Evolutionary conservation across 352 stramenopile species (phyloP), one percentile per base, ranked within the genome.

Genomic region (Globisporangium megalacanthum): DNA sequence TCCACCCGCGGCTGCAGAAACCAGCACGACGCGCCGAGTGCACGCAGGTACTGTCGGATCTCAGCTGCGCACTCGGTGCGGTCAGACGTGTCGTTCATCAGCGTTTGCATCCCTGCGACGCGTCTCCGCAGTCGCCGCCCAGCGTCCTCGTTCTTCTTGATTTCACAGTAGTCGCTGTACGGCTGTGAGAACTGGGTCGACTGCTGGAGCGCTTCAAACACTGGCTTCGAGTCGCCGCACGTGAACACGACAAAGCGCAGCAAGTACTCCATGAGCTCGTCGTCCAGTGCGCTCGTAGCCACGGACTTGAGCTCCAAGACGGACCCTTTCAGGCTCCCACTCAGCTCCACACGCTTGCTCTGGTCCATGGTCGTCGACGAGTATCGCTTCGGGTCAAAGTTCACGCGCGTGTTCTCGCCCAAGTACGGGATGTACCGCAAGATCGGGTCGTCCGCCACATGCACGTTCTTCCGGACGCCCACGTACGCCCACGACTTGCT

Each of bases 401-500:
- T 65, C 55, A 90, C 56, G 3, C 57, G 64, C 5, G 68, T 63
- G 22, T 78, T 68, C 17, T 97, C 88, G 17, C 89, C 89, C 60
- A 97, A 79, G 62, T 96, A 96, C 3, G 91, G 91, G 9, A 97
- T 75, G 55, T 94, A 92, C 13, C 83, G 75, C 52, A 98, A 66
- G 36, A 94, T 76, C 5, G 79, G 72, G 52, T 97, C 83, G 64
- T 97, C 88, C 13, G 92, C 83, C 1, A 88, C 77, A 44, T 75
- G 78, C 35, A 83, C 68, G 49, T 88, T 91, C 22, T 79, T 90
- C 29, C 77, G 78, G 11, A 96, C 65, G 7, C 79, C 76, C 47
- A 89, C 77, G 65, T 79, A 86, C n/a, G 80, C 69, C 50, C 79
- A 86, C 7, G 77, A 79, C 17, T 68, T 75, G 37, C 76, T 64